phyloP scores from a whole-genome alignment of 2,329 filamentous ascomycete species.

The Pestalotiopsis sp. region DNA sequence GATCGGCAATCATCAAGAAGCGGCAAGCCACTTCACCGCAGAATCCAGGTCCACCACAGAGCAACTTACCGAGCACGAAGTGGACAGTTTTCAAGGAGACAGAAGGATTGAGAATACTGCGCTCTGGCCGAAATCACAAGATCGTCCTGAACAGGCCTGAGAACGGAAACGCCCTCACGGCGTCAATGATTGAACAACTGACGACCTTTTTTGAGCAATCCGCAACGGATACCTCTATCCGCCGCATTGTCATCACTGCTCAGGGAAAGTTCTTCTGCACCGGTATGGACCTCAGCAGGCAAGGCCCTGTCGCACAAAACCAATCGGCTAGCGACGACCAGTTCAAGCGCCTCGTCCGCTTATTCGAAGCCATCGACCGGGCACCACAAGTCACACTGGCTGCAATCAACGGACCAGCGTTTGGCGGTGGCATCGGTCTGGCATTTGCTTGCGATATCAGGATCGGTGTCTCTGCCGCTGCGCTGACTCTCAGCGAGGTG shows the following conservation, averaged over 20 bases:
- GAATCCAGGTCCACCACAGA: not conserved
- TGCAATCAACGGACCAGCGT: constrained; percentile 42
- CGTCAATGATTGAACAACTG: constrained; percentile 35
- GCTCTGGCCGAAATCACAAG: constrained; percentile 29
- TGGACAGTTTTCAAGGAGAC: not conserved
- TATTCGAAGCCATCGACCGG: constrained; percentile 38
- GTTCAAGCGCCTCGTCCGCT: not conserved
- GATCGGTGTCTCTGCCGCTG: constrained; percentile 20
- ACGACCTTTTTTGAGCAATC: constrained; percentile 29
- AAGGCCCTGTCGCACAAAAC: constrained; percentile 3
- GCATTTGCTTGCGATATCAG: constrained; percentile 45
- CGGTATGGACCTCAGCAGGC: constrained; percentile 38
- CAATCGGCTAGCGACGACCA: constrained; percentile 24
- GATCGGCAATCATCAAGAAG: not conserved
- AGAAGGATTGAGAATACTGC: constrained; percentile 26
- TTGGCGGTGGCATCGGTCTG: constrained; percentile 45
- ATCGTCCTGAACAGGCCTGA: constrained; percentile 32
- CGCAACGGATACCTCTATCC: constrained; percentile 27
- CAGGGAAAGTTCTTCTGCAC: constrained; percentile 43
- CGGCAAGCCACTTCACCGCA: not conserved
- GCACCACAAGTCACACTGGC: constrained; percentile 44
- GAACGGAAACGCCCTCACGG: constrained; percentile 42
- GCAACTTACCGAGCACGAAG: not conserved
- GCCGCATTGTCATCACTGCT: constrained; percentile 38
- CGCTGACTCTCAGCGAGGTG: constrained; percentile 40